Conservation (phyloP, 2,329 filamentous ascomycete genomes). For the Phialophora expanda region DNA sequence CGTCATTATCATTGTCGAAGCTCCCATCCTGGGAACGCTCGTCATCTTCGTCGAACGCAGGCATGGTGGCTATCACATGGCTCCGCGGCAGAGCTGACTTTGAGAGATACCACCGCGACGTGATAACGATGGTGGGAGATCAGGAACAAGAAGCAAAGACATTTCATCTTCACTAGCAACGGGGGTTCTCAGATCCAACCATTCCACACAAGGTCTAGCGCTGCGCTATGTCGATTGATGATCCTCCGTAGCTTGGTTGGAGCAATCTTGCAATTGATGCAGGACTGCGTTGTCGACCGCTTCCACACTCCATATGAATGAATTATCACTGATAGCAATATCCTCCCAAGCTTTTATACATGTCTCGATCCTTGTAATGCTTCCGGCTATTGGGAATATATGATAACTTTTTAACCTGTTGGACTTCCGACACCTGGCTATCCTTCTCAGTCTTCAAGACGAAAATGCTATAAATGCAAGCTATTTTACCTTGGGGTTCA, state of each 20-base stretch:
- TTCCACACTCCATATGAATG: too few relatives aligned
- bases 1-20: conserved; percentile 56
- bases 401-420: neutral
- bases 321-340: too few relatives aligned
- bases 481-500: neutral
- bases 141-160: neutral
- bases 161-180: neutral
- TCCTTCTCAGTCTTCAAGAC: neutral
- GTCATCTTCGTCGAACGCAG: conserved; percentile 48
- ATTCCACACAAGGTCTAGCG: neutral
- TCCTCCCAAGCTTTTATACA: too few relatives aligned
- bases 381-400: too few relatives aligned
- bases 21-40: conserved; percentile 53
- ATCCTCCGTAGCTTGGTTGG: neutral
- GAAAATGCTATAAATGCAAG: neutral
- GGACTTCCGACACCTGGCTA: neutral
- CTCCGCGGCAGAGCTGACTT: neutral
- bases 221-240: neutral
- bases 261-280: neutral
- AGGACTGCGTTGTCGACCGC: too few relatives aligned
- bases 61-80: conserved; percentile 37
- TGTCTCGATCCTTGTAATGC: neutral
- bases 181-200: neutral
- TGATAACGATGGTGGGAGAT: neutral
- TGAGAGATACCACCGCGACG: neutral